Conservation (phyloP, 202 grass and related monocot genomes). For the Sporobolus alterniflorus region DNA sequence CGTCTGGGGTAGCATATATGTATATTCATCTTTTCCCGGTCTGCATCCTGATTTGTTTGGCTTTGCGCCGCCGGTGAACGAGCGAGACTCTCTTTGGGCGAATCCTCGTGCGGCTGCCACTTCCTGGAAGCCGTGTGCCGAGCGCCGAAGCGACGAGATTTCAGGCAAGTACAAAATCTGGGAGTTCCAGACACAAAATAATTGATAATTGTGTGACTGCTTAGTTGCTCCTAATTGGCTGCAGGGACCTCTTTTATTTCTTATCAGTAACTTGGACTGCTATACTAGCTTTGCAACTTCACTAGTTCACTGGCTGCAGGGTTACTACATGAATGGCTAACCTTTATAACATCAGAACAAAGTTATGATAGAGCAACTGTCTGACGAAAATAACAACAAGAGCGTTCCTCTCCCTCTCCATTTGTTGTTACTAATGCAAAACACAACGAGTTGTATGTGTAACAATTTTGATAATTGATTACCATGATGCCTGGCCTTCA, state of each 20-base stretch:
- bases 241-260: neutral
- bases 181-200: neutral
- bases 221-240: neutral
- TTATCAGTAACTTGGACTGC: neutral
- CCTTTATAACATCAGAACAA: slow-evolving; percentile 14
- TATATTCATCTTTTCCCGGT: neutral
- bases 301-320: neutral
- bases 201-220: neutral
- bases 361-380: neutral
- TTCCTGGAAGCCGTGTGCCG: slow-evolving; percentile 93
- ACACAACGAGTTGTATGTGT: neutral
- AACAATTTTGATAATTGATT: neutral
- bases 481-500: neutral
- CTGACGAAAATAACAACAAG: neutral
- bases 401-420: neutral
- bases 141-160: slow-evolving; percentile 63
- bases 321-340: neutral
- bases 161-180: slow-evolving; percentile 62
- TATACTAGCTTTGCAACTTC: neutral
- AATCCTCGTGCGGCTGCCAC: slow-evolving; percentile 77
- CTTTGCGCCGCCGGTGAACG: slow-evolving; percentile 53
- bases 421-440: neutral
- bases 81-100: slow-evolving; percentile 79
- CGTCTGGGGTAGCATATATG: neutral
- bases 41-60: slow-evolving; percentile 22